Evolutionary conservation across 805 yeast species (phyloP).

Genomic region (Blastobotrys robertii): DNA sequence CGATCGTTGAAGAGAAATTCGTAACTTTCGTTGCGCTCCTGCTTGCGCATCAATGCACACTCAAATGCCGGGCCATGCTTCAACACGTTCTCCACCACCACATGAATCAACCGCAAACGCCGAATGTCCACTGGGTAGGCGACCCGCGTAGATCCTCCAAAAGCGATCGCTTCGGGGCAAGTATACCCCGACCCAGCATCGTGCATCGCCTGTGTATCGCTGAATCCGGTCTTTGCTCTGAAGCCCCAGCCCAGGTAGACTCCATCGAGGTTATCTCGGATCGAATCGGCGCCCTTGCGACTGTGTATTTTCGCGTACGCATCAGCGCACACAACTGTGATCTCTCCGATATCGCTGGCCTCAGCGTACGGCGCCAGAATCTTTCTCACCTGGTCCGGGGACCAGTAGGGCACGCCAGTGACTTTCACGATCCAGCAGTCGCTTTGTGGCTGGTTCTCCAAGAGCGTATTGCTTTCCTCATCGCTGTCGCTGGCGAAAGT

Average conservation of each 20-base stretch:
- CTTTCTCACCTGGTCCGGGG: no score
- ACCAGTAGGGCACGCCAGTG: no score
- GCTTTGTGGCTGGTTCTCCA: no score
- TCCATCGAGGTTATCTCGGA: constrained; percentile 6
- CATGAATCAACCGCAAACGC: constrained; percentile 14
- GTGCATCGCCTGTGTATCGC: not conserved
- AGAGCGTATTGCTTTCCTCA: no score
- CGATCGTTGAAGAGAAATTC: constrained; percentile 20
- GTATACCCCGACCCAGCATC: no score
- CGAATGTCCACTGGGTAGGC: constrained; percentile 3
- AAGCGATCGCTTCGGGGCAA: no score
- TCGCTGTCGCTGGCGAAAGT: no score
- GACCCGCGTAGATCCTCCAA: not conserved
- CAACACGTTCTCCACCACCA: constrained; percentile 18
- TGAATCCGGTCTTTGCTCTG: constrained; percentile 1
- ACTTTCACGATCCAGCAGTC: no score
- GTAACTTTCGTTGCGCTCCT: constrained; percentile 15
- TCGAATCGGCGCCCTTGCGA: constrained; percentile 4
- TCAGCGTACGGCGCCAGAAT: no score
- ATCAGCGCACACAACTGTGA: no score
- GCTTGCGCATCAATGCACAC: constrained; percentile 16
- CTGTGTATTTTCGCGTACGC: constrained; percentile 1
- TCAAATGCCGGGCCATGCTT: constrained; percentile 21
- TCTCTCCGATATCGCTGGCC: no score
- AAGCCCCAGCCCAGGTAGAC: constrained; percentile 9